These are phyloP conservation scores for Bipolaris zeicola DNA, from an alignment of 2,329 filamentous ascomycete species.

Conservation along the genomic window DNA sequence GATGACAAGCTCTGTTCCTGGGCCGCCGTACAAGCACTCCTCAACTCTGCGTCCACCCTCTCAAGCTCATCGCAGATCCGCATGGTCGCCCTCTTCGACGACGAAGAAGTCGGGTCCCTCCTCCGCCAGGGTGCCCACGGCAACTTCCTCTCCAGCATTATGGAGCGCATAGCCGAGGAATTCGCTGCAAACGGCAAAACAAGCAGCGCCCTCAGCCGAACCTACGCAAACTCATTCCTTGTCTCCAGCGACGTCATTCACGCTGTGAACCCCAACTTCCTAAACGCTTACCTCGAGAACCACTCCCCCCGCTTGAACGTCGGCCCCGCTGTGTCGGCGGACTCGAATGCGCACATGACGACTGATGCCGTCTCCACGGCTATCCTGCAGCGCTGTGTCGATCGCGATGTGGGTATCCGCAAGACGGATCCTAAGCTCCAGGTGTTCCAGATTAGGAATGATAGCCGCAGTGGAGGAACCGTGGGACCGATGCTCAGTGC, in stretches of 20 bases:
- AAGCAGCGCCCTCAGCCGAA: slow-evolving; percentile 71
- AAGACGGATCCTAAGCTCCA: slow-evolving; percentile 67
- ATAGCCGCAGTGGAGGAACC: slow-evolving; percentile 85
- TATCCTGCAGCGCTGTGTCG: slow-evolving; percentile 77
- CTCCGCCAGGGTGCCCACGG: slow-evolving; percentile 87
- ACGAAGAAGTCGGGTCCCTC: slow-evolving; percentile 93
- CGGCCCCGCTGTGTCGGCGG: slow-evolving; percentile 77
- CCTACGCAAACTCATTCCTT: slow-evolving; percentile 89
- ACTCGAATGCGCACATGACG: slow-evolving; percentile 95
- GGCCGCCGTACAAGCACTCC: slow-evolving; percentile 82
- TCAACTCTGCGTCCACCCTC: slow-evolving; percentile 62
- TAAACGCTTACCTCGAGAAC: slow-evolving; percentile 78
- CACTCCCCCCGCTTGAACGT: slow-evolving; percentile 89
- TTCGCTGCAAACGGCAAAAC: slow-evolving; percentile 55
- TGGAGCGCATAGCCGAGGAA: slow-evolving; percentile 81
- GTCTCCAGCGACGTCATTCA: slow-evolving; percentile 93
- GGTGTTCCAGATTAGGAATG: slow-evolving; percentile 93
- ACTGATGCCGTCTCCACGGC: slow-evolving; percentile 86
- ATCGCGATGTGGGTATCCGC: slow-evolving; percentile 57
- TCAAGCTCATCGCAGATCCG: slow-evolving; percentile 74
- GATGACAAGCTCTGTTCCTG: slow-evolving; percentile 98
- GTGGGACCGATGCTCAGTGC: slow-evolving; percentile 90
- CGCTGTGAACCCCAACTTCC: slow-evolving; percentile 93
- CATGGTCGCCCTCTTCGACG: slow-evolving; percentile 91
- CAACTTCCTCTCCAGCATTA: slow-evolving; percentile 81